These are phyloP conservation scores for Friedmanniomyces endolithicus DNA, from an alignment of 495 filamentous ascomycete species.

Conservation along the genomic window DNA sequence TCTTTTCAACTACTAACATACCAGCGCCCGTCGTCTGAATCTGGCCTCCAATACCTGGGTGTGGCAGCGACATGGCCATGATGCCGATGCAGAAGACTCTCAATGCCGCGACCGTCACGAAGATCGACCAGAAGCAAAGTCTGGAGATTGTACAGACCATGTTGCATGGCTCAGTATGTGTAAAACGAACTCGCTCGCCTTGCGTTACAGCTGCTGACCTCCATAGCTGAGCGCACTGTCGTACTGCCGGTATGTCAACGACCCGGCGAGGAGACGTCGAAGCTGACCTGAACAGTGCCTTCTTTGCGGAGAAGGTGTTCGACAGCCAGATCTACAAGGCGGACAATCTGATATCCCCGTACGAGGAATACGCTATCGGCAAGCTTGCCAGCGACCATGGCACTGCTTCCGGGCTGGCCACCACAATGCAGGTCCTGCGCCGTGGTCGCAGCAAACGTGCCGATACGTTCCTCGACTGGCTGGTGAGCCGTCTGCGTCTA, in stretches of 20 bases:
- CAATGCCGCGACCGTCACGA: constrained; percentile 5
- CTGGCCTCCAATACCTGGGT: too few relatives aligned
- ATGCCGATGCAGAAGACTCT: constrained; percentile 11
- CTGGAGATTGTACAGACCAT: constrained; percentile 39
- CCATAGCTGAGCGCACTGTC: constrained; percentile 22
- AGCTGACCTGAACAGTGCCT: constrained; percentile 9
- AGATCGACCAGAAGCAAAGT: constrained; percentile 34
- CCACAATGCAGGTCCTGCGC: constrained; percentile 28
- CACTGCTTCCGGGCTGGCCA: constrained; percentile 10
- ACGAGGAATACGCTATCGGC: constrained; percentile 23
- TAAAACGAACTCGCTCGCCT: neutral
- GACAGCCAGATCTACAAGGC: constrained; percentile 19
- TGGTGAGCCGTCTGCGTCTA: constrained; percentile 28
- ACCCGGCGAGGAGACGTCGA: neutral
- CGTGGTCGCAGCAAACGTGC: constrained; percentile 26
- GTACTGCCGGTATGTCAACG: constrained; percentile 20
- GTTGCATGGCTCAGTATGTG: constrained; percentile 29
- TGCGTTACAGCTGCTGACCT: too few relatives aligned
- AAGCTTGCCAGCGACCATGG: constrained; percentile 17
- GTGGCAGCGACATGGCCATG: constrained; percentile 21
- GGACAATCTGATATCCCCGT: constrained; percentile 14
- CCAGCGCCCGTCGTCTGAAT: too few relatives aligned
- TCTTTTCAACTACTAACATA: too few relatives aligned
- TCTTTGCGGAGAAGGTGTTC: constrained; percentile 25
- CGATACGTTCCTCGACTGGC: constrained; percentile 35